Evolutionary conservation across 768 basidiomycete genomes (phyloP).

Genomic region (Suillus tomentosus): DNA sequence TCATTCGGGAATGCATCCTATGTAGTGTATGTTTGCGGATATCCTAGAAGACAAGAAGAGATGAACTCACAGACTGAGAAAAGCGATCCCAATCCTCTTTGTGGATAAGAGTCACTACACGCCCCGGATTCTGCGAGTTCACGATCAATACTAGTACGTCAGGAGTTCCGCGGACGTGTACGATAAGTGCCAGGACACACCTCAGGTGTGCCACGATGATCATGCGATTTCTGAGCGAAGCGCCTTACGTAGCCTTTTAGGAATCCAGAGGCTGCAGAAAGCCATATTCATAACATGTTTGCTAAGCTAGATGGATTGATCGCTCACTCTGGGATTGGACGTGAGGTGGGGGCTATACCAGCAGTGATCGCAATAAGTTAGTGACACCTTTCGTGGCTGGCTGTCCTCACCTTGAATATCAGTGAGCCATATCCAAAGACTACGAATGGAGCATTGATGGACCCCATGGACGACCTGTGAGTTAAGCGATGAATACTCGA

Average conservation of each 20-base stretch:
- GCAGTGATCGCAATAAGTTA: neutral
- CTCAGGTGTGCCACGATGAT: conserved; percentile 90
- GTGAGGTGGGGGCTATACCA: conserved; percentile 76
- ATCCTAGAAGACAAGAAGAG: neutral
- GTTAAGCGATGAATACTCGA: neutral
- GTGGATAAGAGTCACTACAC: conserved; percentile 88
- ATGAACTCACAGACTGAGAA: conserved; percentile 54
- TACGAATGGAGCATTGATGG: conserved; percentile 46
- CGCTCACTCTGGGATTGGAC: conserved; percentile 63
- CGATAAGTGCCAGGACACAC: conserved; percentile 36
- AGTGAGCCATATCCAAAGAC: conserved; percentile 94
- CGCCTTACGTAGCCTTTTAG: conserved; percentile 89
- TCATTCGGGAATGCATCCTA: conserved; percentile 36
- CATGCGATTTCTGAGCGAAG: conserved; percentile 90
- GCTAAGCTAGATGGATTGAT: neutral
- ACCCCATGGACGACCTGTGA: neutral
- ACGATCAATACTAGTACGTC: neutral
- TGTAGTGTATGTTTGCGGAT: neutral
- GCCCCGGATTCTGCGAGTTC: conserved; percentile 65
- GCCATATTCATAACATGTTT: neutral
- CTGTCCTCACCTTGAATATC: conserved; percentile 75
- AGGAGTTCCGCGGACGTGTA: neutral
- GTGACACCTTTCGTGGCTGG: neutral
- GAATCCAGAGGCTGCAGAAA: conserved; percentile 68
- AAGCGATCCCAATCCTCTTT: conserved; percentile 86